Percentiles rank a stretch among this genome's conserved stretches.
phyloP scores from a whole-genome alignment of 2,329 filamentous ascomycete species.

The Neopestalotiopsis sp. region DNA sequence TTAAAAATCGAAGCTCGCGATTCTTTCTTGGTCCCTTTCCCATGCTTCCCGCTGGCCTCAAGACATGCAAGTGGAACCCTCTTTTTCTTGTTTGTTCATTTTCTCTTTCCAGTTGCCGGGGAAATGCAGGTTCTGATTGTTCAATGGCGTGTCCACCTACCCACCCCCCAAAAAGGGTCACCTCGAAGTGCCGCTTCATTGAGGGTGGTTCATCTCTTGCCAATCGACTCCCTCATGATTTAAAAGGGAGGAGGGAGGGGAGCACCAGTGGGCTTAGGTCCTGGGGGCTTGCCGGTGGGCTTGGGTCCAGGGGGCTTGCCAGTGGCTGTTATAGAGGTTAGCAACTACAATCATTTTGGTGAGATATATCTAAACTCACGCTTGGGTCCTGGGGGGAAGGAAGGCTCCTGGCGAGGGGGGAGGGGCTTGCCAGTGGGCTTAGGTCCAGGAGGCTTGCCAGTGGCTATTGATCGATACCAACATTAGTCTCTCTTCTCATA shows the following conservation, averaged over 20 bases:
- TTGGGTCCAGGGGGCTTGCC: slow-evolving; percentile 1
- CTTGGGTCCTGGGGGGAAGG: background rate
- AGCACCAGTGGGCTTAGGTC: slow-evolving; percentile 13
- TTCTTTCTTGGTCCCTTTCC: background rate
- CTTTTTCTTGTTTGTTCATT: background rate
- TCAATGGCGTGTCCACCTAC: background rate
- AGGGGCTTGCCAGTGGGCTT: slow-evolving; percentile 13
- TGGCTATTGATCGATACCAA: background rate
- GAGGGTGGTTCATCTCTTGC: background rate
- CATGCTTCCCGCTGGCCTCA: background rate
- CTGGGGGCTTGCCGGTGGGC: slow-evolving; percentile 10
- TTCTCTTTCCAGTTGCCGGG: slow-evolving; percentile 4
- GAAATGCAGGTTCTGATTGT: slow-evolving; percentile 12
- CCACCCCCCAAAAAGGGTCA: background rate
- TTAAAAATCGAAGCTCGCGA: background rate
- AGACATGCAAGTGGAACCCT: slow-evolving; percentile 13
- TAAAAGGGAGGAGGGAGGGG: slow-evolving; percentile 4
- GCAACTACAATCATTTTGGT: background rate
- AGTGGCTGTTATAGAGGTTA: background rate
- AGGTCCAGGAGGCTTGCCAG: slow-evolving; percentile 3
- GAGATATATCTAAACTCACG: background rate
- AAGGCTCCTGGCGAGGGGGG: background rate
- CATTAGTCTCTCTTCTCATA: background rate
- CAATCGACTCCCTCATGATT: background rate
- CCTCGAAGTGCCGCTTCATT: slow-evolving; percentile 1